phyloP scores from a whole-genome alignment of 306 rosid genomes.

The Corylus heterophylla region DNA sequence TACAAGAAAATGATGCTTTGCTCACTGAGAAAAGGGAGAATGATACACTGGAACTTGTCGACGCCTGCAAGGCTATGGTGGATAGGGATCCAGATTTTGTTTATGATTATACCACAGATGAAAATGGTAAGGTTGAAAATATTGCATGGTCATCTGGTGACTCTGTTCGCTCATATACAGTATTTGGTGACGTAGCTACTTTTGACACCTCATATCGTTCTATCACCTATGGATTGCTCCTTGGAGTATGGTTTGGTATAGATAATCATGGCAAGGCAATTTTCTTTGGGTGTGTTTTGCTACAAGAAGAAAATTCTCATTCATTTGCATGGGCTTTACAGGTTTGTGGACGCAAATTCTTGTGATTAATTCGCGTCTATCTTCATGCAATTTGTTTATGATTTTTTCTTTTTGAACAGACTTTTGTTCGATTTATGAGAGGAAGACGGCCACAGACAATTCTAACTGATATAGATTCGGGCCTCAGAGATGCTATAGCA shows the following conservation, averaged over 20 bases:
- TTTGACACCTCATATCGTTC: conserved; percentile 57
- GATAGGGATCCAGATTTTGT: conserved; percentile 49
- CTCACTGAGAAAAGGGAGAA: conserved; percentile 63
- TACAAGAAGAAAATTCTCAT: conserved; percentile 61
- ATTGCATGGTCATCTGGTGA: conserved; percentile 61
- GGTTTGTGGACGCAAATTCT: conserved; percentile 50
- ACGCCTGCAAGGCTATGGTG: conserved; percentile 47
- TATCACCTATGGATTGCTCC: conserved; percentile 55
- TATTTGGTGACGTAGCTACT: conserved; percentile 62
- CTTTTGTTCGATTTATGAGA: conserved; percentile 62
- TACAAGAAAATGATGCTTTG: conserved; percentile 64
- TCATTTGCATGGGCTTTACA: conserved; percentile 65
- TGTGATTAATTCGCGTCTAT: conserved; percentile 39
- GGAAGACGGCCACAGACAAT: conserved; percentile 62
- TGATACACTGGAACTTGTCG: conserved; percentile 59
- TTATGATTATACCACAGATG: conserved; percentile 49
- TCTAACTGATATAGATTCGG: conserved; percentile 59
- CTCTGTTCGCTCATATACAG: conserved; percentile 45
- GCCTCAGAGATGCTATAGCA: conserved; percentile 56
- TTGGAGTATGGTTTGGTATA: conserved; percentile 64
- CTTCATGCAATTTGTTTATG: conserved; percentile 18
- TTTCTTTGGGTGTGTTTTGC: conserved; percentile 50
- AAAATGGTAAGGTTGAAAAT: conserved; percentile 50
- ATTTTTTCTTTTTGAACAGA: conserved; percentile 53
- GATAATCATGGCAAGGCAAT: conserved; percentile 58